Evolutionary conservation across 139 green algal genomes (phyloP).

Genomic region (Diplosphaera chodatii): DNA sequence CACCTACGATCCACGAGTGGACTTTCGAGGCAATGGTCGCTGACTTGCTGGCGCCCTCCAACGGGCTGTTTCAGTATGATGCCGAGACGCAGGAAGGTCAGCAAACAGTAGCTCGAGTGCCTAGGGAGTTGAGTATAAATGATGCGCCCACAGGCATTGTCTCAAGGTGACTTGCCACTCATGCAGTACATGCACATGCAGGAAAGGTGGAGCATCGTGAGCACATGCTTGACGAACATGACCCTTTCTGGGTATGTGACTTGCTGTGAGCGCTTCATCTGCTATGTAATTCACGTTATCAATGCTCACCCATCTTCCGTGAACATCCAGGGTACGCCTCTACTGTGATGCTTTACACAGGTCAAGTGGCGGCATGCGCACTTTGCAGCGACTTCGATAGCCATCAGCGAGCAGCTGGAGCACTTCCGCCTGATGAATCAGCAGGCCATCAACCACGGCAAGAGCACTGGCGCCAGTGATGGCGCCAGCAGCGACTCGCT

Average conservation of each 20-base stretch:
- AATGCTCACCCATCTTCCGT: too few species aligned
- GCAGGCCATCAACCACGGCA: constrained; percentile 43
- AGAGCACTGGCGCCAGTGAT: too few species aligned
- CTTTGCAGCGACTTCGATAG: constrained; percentile 68
- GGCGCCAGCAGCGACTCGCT: neutral
- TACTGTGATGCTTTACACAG: too few species aligned
- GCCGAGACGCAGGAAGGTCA: constrained; percentile 35
- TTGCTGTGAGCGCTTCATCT: too few species aligned
- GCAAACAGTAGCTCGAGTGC: too few species aligned
- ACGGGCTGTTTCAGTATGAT: constrained; percentile 55
- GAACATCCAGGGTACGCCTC: too few species aligned
- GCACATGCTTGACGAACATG: constrained; percentile 68
- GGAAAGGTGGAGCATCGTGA: constrained; percentile 66
- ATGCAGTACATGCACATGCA: too few species aligned
- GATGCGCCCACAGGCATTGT: too few species aligned
- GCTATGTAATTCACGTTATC: too few species aligned
- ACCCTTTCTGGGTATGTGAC: constrained; percentile 49
- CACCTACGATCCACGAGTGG: constrained; percentile 96
- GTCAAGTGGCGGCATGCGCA: constrained; percentile 82
- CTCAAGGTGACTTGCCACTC: too few species aligned
- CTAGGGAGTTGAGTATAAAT: too few species aligned
- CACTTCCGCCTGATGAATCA: constrained; percentile 72
- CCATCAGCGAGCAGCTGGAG: constrained; percentile 33
- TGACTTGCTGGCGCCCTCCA: constrained; percentile 64
- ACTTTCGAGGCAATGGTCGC: constrained; percentile 92